Evolutionary conservation across 73 alveolate genomes (phyloP).

Genomic region (Paramecium pentaurelia): DNA sequence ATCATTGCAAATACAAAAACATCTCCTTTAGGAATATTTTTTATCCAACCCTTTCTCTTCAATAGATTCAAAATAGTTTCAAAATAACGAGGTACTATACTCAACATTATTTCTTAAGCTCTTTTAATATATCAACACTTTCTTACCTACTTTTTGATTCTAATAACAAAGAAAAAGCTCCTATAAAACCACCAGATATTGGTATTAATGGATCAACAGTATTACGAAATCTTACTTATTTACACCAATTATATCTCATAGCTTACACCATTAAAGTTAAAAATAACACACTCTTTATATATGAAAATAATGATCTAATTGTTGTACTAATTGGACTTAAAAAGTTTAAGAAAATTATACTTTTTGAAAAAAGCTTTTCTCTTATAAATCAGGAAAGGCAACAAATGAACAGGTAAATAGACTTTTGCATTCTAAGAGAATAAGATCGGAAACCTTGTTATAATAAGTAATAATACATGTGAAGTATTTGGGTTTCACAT

Average conservation of each 20-base stretch:
- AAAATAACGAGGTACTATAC: neutral
- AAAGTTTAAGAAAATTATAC: neutral
- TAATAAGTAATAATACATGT: neutral
- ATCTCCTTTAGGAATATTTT: constrained; percentile 12
- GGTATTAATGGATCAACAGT: neutral
- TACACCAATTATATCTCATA: neutral
- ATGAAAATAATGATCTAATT: neutral
- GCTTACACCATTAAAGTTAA: neutral
- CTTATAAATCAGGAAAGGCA: constrained; percentile 1
- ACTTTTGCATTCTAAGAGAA: neutral
- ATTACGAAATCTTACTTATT: neutral
- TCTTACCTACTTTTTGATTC: neutral
- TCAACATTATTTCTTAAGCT: neutral
- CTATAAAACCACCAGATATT: neutral
- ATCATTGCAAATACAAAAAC: neutral
- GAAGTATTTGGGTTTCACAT: neutral
- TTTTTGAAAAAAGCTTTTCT: neutral
- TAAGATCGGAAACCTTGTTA: neutral
- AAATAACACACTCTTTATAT: neutral
- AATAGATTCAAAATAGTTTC: neutral
- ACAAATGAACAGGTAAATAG: constrained; percentile 6
- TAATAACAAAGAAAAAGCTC: neutral
- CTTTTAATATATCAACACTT: neutral
- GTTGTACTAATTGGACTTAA: neutral
- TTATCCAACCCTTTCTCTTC: neutral